Evolutionary conservation across 1,139 yeast genomes (phyloP), one percentile per base, ranked within the genome.

Genomic region (Taphrina confusa): DNA sequence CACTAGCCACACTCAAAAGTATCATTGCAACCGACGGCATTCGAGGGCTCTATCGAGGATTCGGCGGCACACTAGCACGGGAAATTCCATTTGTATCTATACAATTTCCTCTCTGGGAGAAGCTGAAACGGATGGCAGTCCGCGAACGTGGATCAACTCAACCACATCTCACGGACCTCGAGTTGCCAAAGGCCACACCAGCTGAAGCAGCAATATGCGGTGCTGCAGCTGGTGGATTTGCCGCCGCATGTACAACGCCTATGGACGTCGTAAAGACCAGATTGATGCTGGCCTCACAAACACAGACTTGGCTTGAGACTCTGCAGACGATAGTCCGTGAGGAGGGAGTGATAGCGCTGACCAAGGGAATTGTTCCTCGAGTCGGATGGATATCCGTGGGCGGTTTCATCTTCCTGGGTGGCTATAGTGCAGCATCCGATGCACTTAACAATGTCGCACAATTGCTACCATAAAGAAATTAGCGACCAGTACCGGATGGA

Each of bases 331-430:
- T 90, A 60, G 71, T 79, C 16, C 71, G 70, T 34, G 88, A 84
- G 58, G 95, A 87, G 68, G 95, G 95, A 0, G 72, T 75, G 52
- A 66, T 70, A 6, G 90, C 86, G 0, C 88, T 92, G 65, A 80
- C 82, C 70, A 81, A 80, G 57, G 98, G 98, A 3, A 79, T 91
- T 40, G 97, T 95, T 0, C 97, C 98, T 1, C 78, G 98, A 71
- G 90, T 97, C 0, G 80, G 87, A 82, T 92, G 98, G 98, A 92
- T 92, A 63, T 85, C 95, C 75, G 94, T 95, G 2, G 99, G 99
- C 16, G 99, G 99, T 18, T 96, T 97, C 30, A 89, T 94, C 36
- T 92, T 94, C 75, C 77, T 92, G 61, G 99, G 99, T 2, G 88
- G 89, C 62, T 92, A 92, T 70, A 98, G 92, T 72, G 74, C 85